Evolutionary conservation across 257 asterid genomes (phyloP).

Genomic region (Lavandula angustifolia): DNA sequence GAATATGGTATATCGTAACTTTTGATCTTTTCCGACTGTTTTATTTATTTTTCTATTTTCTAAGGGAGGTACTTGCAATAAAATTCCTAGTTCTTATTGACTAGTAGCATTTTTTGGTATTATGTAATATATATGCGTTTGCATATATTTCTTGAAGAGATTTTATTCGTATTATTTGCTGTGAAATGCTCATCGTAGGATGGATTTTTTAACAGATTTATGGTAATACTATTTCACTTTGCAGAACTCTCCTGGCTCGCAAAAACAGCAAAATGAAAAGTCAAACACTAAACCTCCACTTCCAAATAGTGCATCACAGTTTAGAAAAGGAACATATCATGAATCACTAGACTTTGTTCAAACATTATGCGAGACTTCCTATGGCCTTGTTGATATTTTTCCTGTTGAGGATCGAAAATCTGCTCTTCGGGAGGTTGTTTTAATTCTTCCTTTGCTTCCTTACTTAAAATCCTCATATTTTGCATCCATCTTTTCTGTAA

Average conservation of each 20-base stretch:
- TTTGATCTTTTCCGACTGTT: conserved; percentile 11
- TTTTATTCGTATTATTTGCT: neutral
- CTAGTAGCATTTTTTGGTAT: conserved; percentile 8
- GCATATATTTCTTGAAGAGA: conserved; percentile 20
- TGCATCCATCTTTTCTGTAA: conserved; percentile 28
- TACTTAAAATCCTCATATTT: conserved; percentile 24
- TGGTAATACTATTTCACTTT: conserved; percentile 35
- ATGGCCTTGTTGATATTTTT: conserved; percentile 91
- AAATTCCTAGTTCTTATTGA: conserved; percentile 13
- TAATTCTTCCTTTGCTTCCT: conserved; percentile 20
- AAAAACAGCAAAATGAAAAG: conserved; percentile 62
- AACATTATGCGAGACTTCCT: conserved; percentile 87
- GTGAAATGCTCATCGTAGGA: conserved; percentile 18
- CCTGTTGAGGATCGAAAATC: conserved; percentile 91
- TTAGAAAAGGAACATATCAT: conserved; percentile 91
- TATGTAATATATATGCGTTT: neutral
- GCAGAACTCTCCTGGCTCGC: conserved; percentile 85
- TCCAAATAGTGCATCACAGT: conserved; percentile 76
- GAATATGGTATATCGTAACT: neutral
- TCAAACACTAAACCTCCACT: conserved; percentile 87
- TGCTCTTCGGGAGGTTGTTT: conserved; percentile 86
- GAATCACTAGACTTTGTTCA: conserved; percentile 96
- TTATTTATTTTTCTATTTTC: neutral
- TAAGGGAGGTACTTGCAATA: conserved; percentile 1
- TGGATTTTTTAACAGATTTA: conserved; percentile 26